A percentile compares a stretch with the other conserved stretches of the same genome.
These are phyloP conservation scores for Multifurca ochricompacta DNA, from an alignment of 768 basidiomycete species.

Conservation along the genomic window DNA sequence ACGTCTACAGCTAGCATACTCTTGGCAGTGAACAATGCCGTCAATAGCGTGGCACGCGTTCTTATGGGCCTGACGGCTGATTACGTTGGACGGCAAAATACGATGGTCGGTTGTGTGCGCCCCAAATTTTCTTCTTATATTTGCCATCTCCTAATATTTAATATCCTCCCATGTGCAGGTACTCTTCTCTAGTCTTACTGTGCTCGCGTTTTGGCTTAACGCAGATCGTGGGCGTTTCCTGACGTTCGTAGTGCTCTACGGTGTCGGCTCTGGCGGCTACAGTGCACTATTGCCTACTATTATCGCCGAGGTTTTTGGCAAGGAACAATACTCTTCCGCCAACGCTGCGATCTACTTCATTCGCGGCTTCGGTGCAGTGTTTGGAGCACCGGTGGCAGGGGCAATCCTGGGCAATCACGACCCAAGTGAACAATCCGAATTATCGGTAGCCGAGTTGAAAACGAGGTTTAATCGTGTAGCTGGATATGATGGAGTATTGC, in stretches of 20 bases:
- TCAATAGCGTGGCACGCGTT: conserved; percentile 36
- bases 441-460: conserved; percentile 19
- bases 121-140: neutral
- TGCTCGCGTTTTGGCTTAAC: conserved; percentile 37
- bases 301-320: conserved; percentile 37
- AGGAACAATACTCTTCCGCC: conserved; percentile 36
- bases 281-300: conserved; percentile 39
- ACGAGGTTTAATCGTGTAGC: conserved; percentile 33
- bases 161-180: conserved; percentile 25
- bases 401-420: conserved; percentile 31
- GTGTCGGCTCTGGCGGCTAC: conserved; percentile 38
- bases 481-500: conserved; percentile 31
- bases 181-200: conserved; percentile 33
- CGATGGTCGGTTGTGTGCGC: conserved; percentile 33
- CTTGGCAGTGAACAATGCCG: conserved; percentile 36
- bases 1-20: conserved; percentile 32
- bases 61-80: conserved; percentile 37
- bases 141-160: neutral
- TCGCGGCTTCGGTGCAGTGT: conserved; percentile 34
- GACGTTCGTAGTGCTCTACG: conserved; percentile 36
- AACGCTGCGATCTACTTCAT: conserved; percentile 37
- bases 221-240: conserved; percentile 33
- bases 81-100: conserved; percentile 38
- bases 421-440: conserved; percentile 1
- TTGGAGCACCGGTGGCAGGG: conserved; percentile 38